Evolutionary conservation across 2,329 filamentous ascomycete species (phyloP).

Genomic region (Grosmannia clavigera): DNA sequence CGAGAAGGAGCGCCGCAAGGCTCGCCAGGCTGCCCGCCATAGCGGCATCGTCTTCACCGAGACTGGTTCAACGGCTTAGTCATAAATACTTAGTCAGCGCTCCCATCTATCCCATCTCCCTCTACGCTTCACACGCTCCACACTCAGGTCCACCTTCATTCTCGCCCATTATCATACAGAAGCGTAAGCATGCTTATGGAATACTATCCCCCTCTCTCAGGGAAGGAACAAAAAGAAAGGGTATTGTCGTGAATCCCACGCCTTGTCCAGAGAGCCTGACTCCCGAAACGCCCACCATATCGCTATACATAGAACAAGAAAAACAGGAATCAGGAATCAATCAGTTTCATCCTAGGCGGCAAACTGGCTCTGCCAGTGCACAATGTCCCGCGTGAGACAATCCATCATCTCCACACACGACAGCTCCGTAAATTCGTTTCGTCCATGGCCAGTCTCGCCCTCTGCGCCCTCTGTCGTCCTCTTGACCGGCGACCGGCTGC

Average conservation of each 20-base stretch:
- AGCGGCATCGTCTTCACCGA: not conserved
- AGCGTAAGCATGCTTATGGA: not conserved
- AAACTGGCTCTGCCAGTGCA: slow-evolving; percentile 75
- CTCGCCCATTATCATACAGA: not conserved
- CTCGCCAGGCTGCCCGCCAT: slow-evolving; percentile 20
- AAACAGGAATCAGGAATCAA: slow-evolving; percentile 2
- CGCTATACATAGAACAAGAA: not conserved
- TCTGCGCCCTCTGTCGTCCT: not conserved
- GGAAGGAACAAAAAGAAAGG: not conserved
- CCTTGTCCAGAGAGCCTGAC: not conserved
- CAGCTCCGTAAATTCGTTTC: slow-evolving; percentile 58
- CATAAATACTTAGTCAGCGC: too few relatives aligned
- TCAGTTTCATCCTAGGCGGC: slow-evolving; percentile 14
- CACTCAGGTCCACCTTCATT: not conserved
- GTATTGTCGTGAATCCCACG: not conserved
- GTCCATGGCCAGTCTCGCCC: not conserved
- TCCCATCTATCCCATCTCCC: too few relatives aligned
- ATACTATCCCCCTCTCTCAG: not conserved
- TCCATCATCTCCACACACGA: slow-evolving; percentile 87
- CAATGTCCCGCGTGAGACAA: slow-evolving; percentile 62
- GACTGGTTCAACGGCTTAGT: not conserved
- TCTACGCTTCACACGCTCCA: too few relatives aligned
- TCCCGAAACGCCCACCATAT: not conserved
- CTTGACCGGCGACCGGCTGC: not conserved
- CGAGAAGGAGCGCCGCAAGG: slow-evolving; percentile 45